Conservation (phyloP, 2,329 filamentous ascomycete genomes). For the Sarocladium kiliense region DNA sequence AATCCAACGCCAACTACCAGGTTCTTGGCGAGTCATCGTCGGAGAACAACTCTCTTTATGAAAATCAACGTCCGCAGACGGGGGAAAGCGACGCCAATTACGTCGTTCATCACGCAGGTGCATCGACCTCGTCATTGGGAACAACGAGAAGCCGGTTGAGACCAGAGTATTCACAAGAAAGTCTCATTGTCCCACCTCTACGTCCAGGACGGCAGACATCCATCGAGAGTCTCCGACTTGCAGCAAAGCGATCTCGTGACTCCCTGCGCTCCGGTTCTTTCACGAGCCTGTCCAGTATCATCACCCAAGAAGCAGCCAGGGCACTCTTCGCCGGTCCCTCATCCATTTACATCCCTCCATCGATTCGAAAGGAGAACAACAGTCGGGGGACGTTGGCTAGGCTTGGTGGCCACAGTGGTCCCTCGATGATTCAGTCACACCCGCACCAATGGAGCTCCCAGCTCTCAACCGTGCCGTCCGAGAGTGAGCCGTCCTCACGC, state of each 20-base stretch:
- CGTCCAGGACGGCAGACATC: constrained; percentile 41
- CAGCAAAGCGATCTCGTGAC: constrained; percentile 45
- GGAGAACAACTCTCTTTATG: constrained; percentile 31
- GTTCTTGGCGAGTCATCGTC: constrained; percentile 47
- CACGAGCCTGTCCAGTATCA: constrained; percentile 50
- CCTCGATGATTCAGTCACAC: constrained; percentile 19
- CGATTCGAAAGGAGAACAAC: constrained; percentile 8
- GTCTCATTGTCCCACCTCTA: constrained; percentile 52
- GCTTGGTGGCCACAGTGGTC: constrained; percentile 1
- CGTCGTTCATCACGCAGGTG: constrained; percentile 39
- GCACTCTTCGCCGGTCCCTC: constrained; percentile 9
- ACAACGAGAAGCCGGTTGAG: constrained; percentile 26
- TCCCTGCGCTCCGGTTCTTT: constrained; percentile 48
- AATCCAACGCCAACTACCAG: constrained; percentile 49
- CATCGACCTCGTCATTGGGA: constrained; percentile 34
- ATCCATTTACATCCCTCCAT: neutral
- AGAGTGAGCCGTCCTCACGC: constrained; percentile 50
- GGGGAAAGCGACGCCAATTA: constrained; percentile 46
- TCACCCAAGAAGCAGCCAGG: constrained; percentile 34
- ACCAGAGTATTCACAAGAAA: constrained; percentile 55
- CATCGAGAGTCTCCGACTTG: constrained; percentile 42
- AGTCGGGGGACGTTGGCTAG: neutral
- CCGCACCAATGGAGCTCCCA: constrained; percentile 60
- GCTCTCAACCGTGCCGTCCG: constrained; percentile 59
- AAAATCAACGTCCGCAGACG: constrained; percentile 27